Evolutionary conservation across 2,329 filamentous ascomycete genomes (phyloP).

Genomic region (Saccharata proteae): DNA sequence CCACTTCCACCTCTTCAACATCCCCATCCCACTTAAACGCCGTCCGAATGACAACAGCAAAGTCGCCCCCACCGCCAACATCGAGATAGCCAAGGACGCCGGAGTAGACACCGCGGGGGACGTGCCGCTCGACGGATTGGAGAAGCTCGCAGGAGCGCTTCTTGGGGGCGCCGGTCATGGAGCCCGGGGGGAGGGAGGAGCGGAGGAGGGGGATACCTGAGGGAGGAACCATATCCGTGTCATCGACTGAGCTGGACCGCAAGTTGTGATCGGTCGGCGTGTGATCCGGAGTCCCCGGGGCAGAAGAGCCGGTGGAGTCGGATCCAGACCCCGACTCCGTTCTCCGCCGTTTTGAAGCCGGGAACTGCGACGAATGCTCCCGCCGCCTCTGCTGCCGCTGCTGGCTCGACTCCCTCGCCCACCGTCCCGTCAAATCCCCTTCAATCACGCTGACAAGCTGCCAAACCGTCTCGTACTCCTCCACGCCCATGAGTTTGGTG

Average conservation of each 20-base stretch:
- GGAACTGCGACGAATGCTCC: neutral
- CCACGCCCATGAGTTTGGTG: constrained; percentile 68
- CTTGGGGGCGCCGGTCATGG: constrained; percentile 95
- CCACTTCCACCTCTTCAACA: constrained; percentile 18
- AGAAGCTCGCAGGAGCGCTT: constrained; percentile 82
- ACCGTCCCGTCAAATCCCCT: constrained; percentile 31
- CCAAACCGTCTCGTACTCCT: constrained; percentile 84
- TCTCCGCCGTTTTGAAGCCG: too few relatives aligned
- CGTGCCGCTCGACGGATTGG: constrained; percentile 49
- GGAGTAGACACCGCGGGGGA: constrained; percentile 61
- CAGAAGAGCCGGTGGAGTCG: neutral
- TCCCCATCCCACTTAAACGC: constrained; percentile 63
- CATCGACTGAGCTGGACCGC: neutral
- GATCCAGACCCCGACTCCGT: constrained; percentile 3
- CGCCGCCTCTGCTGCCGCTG: neutral
- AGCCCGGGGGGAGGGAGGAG: constrained; percentile 71
- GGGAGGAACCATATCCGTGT: neutral
- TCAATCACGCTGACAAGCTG: constrained; percentile 85
- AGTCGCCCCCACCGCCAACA: constrained; percentile 72
- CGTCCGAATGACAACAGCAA: constrained; percentile 81
- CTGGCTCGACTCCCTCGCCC: neutral
- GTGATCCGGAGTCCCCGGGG: neutral
- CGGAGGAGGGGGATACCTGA: constrained; percentile 67
- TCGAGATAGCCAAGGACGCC: constrained; percentile 87
- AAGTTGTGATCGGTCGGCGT: neutral